Percentiles rank a stretch among this genome's conserved stretches.
These are phyloP conservation scores for Fusarium veterinarium DNA, from an alignment of 2,329 filamentous ascomycete species.

Conservation along the genomic window DNA sequence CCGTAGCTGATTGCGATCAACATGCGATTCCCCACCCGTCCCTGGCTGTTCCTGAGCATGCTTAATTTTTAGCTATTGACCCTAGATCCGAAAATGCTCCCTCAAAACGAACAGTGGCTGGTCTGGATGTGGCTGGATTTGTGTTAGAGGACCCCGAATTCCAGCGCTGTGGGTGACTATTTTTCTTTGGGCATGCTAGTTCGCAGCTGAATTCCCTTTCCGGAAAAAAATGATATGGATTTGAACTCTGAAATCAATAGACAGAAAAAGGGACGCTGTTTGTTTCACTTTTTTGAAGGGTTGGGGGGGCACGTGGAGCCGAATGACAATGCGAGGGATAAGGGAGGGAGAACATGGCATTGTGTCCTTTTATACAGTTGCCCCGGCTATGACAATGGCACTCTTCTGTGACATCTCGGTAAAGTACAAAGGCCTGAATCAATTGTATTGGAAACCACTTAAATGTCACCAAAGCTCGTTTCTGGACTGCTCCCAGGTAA, in stretches of 20 bases:
- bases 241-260: not conserved
- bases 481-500: not conserved
- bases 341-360: not conserved
- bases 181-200: not conserved
- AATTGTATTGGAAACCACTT: too few relatives aligned
- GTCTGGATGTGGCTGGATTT: not conserved
- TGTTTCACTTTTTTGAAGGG: not conserved
- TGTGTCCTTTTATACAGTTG: not conserved
- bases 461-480: not conserved
- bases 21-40: not conserved
- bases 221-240: not conserved
- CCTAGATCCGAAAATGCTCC: not conserved
- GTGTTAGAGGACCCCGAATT: not conserved
- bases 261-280: not conserved
- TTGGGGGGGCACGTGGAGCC: not conserved
- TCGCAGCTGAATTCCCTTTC: not conserved
- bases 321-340: not conserved
- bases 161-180: not conserved
- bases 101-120: not conserved
- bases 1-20: conserved; percentile 6
- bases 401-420: not conserved
- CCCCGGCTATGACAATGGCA: not conserved
- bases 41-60: not conserved
- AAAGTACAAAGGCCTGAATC: not conserved
- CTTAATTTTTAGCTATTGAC: not conserved